Evolutionary conservation across 2,329 filamentous ascomycete genomes (phyloP).

Genomic region (Epichloe glyceriae): DNA sequence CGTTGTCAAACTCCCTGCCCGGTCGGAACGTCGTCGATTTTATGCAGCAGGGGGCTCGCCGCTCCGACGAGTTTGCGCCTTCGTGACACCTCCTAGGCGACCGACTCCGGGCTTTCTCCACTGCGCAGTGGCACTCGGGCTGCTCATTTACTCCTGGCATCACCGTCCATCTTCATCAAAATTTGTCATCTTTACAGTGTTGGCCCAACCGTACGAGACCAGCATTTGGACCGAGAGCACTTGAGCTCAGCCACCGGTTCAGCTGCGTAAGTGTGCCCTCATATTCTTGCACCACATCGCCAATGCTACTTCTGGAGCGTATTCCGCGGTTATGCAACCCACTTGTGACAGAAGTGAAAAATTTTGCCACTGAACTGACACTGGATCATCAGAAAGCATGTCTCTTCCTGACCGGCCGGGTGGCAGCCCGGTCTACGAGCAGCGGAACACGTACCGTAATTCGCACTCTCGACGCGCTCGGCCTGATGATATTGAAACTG

Average conservation of each 20-base stretch:
- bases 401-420: slow-evolving; percentile 53
- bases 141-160: background rate
- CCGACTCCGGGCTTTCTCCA: background rate
- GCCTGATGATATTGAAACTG: slow-evolving; percentile 59
- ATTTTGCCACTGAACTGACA: background rate
- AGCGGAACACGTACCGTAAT: slow-evolving; percentile 51
- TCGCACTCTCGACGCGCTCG: slow-evolving; percentile 53
- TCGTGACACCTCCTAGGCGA: slow-evolving; percentile 1
- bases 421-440: slow-evolving; percentile 46
- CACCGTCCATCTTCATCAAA: background rate
- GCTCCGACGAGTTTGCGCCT: background rate
- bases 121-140: background rate
- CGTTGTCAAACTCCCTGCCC: background rate
- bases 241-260: background rate
- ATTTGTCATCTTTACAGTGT: background rate
- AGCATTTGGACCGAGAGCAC: background rate
- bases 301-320: background rate
- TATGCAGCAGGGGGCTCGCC: slow-evolving; percentile 1
- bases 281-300: background rate
- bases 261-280: background rate
- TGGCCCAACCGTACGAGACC: background rate
- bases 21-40: background rate
- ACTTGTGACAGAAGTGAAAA: background rate
- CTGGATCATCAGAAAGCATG: slow-evolving; percentile 30
- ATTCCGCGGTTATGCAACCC: too few relatives aligned